phyloP scores from a whole-genome alignment of 805 yeast genomes.

The Clavispora asparagi region DNA sequence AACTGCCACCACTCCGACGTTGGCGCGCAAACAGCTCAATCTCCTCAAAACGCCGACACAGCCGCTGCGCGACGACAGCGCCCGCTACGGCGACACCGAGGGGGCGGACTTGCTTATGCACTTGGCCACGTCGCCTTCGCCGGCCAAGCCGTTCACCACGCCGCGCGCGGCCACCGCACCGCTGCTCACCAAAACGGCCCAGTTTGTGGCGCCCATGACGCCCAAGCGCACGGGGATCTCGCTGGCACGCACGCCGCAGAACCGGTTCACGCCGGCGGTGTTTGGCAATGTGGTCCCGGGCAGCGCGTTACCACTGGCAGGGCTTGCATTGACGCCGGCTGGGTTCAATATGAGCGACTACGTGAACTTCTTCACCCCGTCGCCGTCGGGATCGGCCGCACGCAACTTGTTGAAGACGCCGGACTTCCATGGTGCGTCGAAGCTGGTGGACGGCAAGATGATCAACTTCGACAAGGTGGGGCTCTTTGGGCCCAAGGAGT shows the following conservation, averaged over 20 bases:
- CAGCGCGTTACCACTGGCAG: conserved; percentile 33
- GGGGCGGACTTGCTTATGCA: conserved; percentile 81
- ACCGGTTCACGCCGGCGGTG: conserved; percentile 36
- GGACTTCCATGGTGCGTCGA: conserved; percentile 31
- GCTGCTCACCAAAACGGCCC: conserved; percentile 7
- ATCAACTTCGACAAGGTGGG: conserved; percentile 38
- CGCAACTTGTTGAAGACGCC: conserved; percentile 33
- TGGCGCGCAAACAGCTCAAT: conserved; percentile 19
- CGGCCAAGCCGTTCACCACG: conserved; percentile 39
- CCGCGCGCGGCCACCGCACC: conserved; percentile 19
- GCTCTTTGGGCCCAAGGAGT: conserved; percentile 14
- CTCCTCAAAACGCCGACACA: conserved; percentile 36
- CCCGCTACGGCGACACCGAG: conserved; percentile 40
- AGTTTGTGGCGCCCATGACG: conserved; percentile 37
- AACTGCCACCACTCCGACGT: conserved; percentile 26
- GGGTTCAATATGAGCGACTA: conserved; percentile 82
- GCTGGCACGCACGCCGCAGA: conserved; percentile 34
- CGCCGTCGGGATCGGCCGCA: conserved; percentile 32
- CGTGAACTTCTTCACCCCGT: conserved; percentile 73
- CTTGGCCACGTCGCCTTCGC: conserved; percentile 80
- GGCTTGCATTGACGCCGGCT: conserved; percentile 48
- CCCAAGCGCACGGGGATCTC: conserved; percentile 31
- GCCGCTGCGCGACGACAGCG: conserved; percentile 16
- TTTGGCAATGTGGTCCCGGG: conserved; percentile 23
- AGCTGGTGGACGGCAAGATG: conserved; percentile 37